phyloP scores from a whole-genome alignment of 352 stramenopile species.

The Nothophytophthora sp. region DNA sequence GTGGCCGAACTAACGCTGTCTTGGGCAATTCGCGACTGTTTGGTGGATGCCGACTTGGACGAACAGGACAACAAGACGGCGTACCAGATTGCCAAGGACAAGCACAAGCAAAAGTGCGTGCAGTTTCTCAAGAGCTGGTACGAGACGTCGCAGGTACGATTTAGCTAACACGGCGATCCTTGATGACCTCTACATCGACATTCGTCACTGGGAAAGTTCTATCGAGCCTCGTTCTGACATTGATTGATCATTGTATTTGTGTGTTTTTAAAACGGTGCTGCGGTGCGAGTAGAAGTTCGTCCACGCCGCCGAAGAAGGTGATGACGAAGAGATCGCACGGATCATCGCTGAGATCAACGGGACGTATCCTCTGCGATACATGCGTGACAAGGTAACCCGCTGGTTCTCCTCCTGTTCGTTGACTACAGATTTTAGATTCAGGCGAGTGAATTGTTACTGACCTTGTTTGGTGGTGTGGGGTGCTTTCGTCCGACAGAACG shows the following conservation, averaged over 20 bases:
- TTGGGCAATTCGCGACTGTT: background rate
- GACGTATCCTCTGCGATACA: slow-evolving; percentile 74
- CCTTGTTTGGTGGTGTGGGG: background rate
- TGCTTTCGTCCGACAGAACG: slow-evolving; percentile 50
- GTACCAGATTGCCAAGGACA: slow-evolving; percentile 89
- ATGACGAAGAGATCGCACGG: slow-evolving; percentile 76
- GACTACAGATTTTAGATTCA: too few relatives aligned
- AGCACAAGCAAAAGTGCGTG: slow-evolving; percentile 87
- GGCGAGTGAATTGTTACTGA: background rate
- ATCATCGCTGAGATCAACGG: slow-evolving; percentile 84
- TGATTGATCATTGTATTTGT: background rate
- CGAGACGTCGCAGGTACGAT: slow-evolving; percentile 79
- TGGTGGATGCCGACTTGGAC: background rate
- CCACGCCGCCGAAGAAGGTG: slow-evolving; percentile 76
- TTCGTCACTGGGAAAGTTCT: too few relatives aligned
- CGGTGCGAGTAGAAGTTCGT: slow-evolving; percentile 64
- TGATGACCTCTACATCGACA: too few relatives aligned
- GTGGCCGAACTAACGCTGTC: too few relatives aligned
- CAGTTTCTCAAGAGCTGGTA: slow-evolving; percentile 90
- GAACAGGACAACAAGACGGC: slow-evolving; percentile 87
- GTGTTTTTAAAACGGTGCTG: background rate
- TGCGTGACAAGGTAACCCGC: slow-evolving; percentile 78
- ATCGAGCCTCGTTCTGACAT: too few relatives aligned
- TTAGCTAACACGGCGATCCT: background rate
- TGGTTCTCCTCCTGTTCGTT: background rate